These are phyloP conservation scores for Lobulomyces angularis DNA, from an alignment of 192 early-diverging fungal genomes.

Conservation along the genomic window DNA sequence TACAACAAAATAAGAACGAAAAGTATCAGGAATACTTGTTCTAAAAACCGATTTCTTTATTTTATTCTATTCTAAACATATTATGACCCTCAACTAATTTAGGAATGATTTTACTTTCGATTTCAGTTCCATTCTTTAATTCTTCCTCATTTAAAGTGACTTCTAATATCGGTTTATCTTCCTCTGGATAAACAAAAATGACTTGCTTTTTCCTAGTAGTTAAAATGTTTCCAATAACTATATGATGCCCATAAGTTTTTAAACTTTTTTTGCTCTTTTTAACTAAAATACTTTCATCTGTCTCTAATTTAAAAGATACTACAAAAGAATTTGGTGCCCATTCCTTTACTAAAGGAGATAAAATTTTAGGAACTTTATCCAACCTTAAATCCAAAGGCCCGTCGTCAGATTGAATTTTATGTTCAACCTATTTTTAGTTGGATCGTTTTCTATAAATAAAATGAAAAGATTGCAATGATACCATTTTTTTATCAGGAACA, in stretches of 20 bases:
- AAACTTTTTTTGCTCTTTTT: slow-evolving; percentile 70
- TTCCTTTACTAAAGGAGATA: slow-evolving; percentile 81
- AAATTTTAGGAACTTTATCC: slow-evolving; percentile 95
- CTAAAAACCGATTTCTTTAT: too few species aligned
- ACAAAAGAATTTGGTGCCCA: slow-evolving; percentile 84
- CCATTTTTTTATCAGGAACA: slow-evolving; percentile 86
- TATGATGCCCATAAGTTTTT: slow-evolving; percentile 83
- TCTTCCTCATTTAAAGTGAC: not conserved
- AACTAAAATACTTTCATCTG: slow-evolving; percentile 68
- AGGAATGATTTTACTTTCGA: too few species aligned
- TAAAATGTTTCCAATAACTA: slow-evolving; percentile 93
- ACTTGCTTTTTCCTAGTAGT: slow-evolving; percentile 78
- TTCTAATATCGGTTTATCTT: not conserved
- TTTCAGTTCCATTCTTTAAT: not conserved
- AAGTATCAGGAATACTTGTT: too few species aligned
- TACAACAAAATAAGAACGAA: too few species aligned
- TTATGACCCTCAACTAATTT: too few species aligned
- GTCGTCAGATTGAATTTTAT: slow-evolving; percentile 91
- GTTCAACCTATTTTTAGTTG: slow-evolving; percentile 44
- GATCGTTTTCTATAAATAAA: slow-evolving; percentile 5
- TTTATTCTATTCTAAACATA: too few species aligned
- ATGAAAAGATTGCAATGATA: slow-evolving; percentile 13
- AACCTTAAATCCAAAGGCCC: slow-evolving; percentile 76
- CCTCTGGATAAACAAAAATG: slow-evolving; percentile 21
- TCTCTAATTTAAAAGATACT: slow-evolving; percentile 98